Evolutionary conservation across 2,329 filamentous ascomycete genomes (phyloP).

Genomic region (Phialocephala sp.): DNA sequence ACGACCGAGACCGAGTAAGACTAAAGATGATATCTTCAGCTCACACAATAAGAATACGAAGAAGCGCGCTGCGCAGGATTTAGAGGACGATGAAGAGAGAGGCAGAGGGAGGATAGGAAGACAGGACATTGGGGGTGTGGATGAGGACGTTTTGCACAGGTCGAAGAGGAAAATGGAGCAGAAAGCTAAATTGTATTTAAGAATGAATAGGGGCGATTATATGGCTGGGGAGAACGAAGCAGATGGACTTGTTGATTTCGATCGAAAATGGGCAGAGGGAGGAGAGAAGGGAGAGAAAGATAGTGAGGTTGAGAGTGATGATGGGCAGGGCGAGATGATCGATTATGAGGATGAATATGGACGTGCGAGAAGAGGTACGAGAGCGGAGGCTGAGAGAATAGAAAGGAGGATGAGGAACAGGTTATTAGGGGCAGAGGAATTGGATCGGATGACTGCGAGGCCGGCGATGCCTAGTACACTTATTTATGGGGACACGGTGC

Average conservation of each 20-base stretch:
- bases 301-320: conserved; percentile 69
- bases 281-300: conserved; percentile 47
- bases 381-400: conserved; percentile 68
- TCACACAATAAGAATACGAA: conserved; percentile 66
- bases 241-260: conserved; percentile 85
- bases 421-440: conserved; percentile 61
- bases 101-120: conserved; percentile 57
- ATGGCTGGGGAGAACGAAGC: conserved; percentile 57
- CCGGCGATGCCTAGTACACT: conserved; percentile 70
- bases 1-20: conserved; percentile 59
- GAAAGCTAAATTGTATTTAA: conserved; percentile 86
- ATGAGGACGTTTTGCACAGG: conserved; percentile 61
- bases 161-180: conserved; percentile 85
- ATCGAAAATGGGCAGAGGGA: conserved; percentile 88
- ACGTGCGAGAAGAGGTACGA: conserved; percentile 75
- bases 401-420: conserved; percentile 61
- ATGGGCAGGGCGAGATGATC: conserved; percentile 62
- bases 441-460: conserved; percentile 72
- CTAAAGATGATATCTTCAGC: conserved; percentile 73
- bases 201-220: conserved; percentile 89
- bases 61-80: conserved; percentile 66
- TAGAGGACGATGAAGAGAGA: conserved; percentile 58
- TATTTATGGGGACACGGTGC: conserved; percentile 86
- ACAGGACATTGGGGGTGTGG: conserved; percentile 66
- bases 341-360: conserved; percentile 95